These are phyloP conservation scores for Solanum acaule DNA, from an alignment of 257 asterid species.

Conservation along the genomic window DNA sequence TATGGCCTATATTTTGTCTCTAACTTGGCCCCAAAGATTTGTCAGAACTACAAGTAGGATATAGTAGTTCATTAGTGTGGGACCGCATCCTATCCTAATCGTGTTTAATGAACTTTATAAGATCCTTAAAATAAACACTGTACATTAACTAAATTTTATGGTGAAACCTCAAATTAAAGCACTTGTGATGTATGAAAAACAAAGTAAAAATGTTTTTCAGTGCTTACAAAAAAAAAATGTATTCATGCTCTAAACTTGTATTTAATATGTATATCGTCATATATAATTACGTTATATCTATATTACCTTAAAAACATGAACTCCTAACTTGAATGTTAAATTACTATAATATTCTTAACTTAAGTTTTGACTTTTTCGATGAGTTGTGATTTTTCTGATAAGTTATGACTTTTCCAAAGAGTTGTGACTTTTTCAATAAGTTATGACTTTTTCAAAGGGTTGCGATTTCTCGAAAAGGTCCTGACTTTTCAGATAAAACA, in stretches of 20 bases:
- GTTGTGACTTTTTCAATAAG: too few relatives aligned
- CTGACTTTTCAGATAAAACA: too few relatives aligned
- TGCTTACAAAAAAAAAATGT: background rate
- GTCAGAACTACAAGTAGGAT: background rate
- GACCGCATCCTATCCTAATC: background rate
- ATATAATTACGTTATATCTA: background rate
- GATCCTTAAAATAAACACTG: background rate
- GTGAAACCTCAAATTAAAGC: background rate
- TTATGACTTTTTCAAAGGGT: too few relatives aligned
- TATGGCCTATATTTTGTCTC: background rate
- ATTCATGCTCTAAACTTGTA: background rate
- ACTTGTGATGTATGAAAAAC: background rate
- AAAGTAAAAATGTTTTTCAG: background rate
- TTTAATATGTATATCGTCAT: background rate
- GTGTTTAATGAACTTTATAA: background rate
- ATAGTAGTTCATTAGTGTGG: background rate
- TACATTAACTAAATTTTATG: background rate
- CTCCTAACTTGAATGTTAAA: too few relatives aligned
- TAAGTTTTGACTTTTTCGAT: too few relatives aligned
- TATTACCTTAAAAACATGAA: too few relatives aligned
- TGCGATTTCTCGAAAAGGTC: too few relatives aligned
- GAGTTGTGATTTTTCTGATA: too few relatives aligned
- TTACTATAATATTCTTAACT: too few relatives aligned
- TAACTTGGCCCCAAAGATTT: constrained; percentile 22
- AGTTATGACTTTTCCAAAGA: too few relatives aligned